Evolutionary conservation across 1,284 basidiomycete species (phyloP), one percentile per base, ranked within the genome.

Genomic region (Papiliotrema fonsecae): DNA sequence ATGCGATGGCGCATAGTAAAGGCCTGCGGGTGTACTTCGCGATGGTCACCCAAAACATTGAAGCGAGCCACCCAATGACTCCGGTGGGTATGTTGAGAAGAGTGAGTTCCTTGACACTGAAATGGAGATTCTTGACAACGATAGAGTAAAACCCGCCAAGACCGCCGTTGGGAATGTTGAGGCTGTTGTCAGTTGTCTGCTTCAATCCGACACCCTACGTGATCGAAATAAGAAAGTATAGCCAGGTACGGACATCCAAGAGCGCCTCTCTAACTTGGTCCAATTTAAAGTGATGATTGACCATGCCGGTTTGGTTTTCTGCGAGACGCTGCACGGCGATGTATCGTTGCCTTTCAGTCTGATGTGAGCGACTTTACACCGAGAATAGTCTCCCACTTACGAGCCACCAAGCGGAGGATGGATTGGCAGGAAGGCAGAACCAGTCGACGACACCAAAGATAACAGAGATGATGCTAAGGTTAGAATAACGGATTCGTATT

Each of bases 341-440:
- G 30, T 49, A 50, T 9, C 49, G 54, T 35, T 65, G 50, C 9
- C 62, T 50, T 7, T 44, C 34, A 18, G 55, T 61, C n/a, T n/a
- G n/a, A n/a, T n/a, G n/a, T n/a, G n/a, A n/a, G n/a, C n/a, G n/a
- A n/a, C n/a, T n/a, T n/a, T n/a, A n/a, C n/a, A n/a, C n/a, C n/a
- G n/a, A n/a, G n/a, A n/a, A n/a, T n/a, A n/a, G n/a, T n/a, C n/a
- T n/a, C n/a, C n/a, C n/a, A n/a, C n/a, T n/a, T n/a, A n/a, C n/a
- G 35, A 65, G 52, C 58, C 61, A 65, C 52, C 60, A 54, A 2
- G 61, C 57, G 18, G 45, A 47, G 4, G 47, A 45, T 0, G 62
- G 61, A 2, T 46, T 50, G 36, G 39, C 41, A 18, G 51, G 45
- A 4, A 60, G 49, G 41, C 49, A 54, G 21, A 51, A 26, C 4